A percentile compares a stretch with the other conserved stretches of the same genome.
phyloP scores from a whole-genome alignment of 2,329 filamentous ascomycete species.

The Daldinia eschscholtzii region DNA sequence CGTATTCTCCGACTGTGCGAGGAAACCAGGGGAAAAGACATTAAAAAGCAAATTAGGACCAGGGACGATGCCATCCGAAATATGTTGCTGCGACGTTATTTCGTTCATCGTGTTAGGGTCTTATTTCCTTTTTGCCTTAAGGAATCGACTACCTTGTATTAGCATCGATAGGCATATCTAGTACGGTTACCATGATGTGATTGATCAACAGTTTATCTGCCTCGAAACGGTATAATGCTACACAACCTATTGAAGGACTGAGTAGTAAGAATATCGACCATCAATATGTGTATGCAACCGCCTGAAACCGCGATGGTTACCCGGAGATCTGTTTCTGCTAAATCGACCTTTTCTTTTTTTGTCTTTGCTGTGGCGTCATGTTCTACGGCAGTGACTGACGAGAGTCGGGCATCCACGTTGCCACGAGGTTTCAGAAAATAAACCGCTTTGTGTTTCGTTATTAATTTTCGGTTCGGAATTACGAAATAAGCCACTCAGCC shows the following conservation, averaged over 20 bases:
- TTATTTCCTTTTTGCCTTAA: constrained; percentile 31
- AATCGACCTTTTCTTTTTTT: constrained; percentile 24
- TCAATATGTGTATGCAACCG: constrained; percentile 7
- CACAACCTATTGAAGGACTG: constrained; percentile 30
- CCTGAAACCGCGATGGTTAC: constrained; percentile 31
- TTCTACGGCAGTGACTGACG: constrained; percentile 40
- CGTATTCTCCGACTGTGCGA: constrained; percentile 44
- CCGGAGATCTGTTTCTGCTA: constrained; percentile 21
- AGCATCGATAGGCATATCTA: constrained; percentile 28
- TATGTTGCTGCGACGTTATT: constrained; percentile 44
- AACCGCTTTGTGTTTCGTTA: constrained; percentile 33
- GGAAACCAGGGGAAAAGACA: constrained; percentile 38
- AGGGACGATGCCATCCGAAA: constrained; percentile 40
- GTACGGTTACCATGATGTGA: constrained; percentile 35
- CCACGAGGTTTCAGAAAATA: constrained; percentile 41
- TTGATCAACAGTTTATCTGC: constrained; percentile 39
- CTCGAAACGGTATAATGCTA: constrained; percentile 42
- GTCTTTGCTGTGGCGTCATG: constrained; percentile 38
- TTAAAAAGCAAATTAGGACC: constrained; percentile 49
- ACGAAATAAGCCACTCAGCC: constrained; percentile 40
- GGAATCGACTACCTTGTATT: constrained; percentile 36
- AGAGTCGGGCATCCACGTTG: constrained; percentile 32
- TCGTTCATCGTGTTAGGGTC: constrained; percentile 18
- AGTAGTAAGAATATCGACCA: constrained; percentile 28
- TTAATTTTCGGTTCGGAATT: constrained; percentile 34